phyloP scores from a whole-genome alignment of 345 rosid genomes.

The Xanthoceras sorbifolium region DNA sequence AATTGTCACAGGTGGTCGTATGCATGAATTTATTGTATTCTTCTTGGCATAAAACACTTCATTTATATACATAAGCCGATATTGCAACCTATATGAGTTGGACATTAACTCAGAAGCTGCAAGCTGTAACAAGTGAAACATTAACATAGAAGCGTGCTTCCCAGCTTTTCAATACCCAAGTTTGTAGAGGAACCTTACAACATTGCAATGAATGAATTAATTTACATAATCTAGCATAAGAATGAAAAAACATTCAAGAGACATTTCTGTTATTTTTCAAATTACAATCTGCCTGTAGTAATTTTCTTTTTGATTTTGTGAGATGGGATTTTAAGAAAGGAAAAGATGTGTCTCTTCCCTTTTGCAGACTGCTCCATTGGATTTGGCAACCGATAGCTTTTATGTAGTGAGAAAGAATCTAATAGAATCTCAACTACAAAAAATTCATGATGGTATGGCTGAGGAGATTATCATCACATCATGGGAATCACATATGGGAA shows the following conservation, averaged over 20 bases:
- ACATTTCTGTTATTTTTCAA: neutral
- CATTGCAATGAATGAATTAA: neutral
- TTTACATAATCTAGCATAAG: neutral
- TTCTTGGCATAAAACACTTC: too few species aligned
- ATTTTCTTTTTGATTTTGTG: neutral
- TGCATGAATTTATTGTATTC: too few species aligned
- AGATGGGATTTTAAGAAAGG: neutral
- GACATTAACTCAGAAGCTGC: too few species aligned
- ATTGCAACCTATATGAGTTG: too few species aligned
- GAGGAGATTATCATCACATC: conserved; percentile 79
- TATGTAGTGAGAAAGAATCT: conserved; percentile 52
- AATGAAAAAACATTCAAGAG: neutral
- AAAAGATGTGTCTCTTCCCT: neutral
- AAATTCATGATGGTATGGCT: conserved; percentile 68
- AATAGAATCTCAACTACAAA: conserved; percentile 60
- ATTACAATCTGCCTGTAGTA: neutral
- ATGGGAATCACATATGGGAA: conserved; percentile 73
- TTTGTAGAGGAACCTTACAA: too few species aligned
- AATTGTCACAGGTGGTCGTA: too few species aligned
- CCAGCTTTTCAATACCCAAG: too few species aligned
- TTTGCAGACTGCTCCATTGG: conserved; percentile 84
- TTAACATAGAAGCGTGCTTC: too few species aligned
- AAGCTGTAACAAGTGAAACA: too few species aligned
- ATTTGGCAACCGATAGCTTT: conserved; percentile 72
- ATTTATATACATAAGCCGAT: too few species aligned